These are phyloP conservation scores for Biscogniauxia marginata DNA, from an alignment of 2,329 filamentous ascomycete species.

Conservation along the genomic window DNA sequence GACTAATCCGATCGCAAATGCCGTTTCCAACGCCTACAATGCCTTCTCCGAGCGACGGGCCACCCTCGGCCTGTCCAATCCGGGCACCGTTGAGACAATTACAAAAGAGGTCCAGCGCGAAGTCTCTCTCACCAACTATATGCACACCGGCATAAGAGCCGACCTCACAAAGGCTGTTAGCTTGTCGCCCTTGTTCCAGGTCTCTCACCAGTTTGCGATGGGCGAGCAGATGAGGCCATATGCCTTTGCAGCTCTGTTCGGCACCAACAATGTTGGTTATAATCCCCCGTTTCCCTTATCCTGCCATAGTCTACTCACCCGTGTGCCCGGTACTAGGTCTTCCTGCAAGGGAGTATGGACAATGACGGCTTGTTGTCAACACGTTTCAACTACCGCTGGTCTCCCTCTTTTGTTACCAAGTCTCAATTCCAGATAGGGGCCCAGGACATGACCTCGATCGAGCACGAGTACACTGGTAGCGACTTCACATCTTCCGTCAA, in stretches of 20 bases:
- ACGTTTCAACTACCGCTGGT: slow-evolving; percentile 93
- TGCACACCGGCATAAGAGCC: slow-evolving; percentile 93
- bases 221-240: slow-evolving; percentile 92
- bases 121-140: slow-evolving; percentile 93
- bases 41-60: slow-evolving; percentile 83
- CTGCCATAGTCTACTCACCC: slow-evolving; percentile 3
- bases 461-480: slow-evolving; percentile 90
- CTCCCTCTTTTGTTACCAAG: slow-evolving; percentile 77
- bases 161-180: slow-evolving; percentile 97
- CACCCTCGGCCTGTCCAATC: slow-evolving; percentile 85
- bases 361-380: slow-evolving; percentile 86
- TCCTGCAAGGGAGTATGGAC: slow-evolving; percentile 93
- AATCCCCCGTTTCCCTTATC: slow-evolving; percentile 3
- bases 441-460: slow-evolving; percentile 88
- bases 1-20: slow-evolving; percentile 69
- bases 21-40: slow-evolving; percentile 73
- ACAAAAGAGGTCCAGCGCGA: slow-evolving; percentile 92
- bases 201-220: slow-evolving; percentile 95
- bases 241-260: slow-evolving; percentile 90
- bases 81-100: slow-evolving; percentile 87
- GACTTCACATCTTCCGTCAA: slow-evolving; percentile 95
- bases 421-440: slow-evolving; percentile 78
- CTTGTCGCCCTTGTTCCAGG: slow-evolving; percentile 90
- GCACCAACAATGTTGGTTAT: slow-evolving; percentile 77
- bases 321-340: slow-evolving; percentile 59